These are phyloP conservation scores for Leccinum pachyderme DNA, from an alignment of 1,284 basidiomycete species.

Conservation along the genomic window DNA sequence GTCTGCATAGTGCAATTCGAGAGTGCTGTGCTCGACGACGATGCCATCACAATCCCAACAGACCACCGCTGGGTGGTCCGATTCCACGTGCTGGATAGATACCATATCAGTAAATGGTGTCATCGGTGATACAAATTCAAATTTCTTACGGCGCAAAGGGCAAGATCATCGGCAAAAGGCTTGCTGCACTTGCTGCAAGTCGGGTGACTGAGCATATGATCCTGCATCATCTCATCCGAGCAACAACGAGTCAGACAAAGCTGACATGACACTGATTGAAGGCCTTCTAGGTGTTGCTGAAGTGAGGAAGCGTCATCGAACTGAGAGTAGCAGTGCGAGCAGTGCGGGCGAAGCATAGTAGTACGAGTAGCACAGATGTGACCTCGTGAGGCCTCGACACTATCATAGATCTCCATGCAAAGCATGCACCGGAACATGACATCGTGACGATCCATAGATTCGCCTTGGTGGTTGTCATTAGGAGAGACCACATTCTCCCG, in stretches of 20 bases:
- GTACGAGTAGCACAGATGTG: constrained; percentile 21
- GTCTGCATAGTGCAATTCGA: constrained; percentile 27
- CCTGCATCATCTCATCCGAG: constrained; percentile 28
- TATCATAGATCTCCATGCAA: constrained; percentile 21
- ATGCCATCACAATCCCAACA: constrained; percentile 32
- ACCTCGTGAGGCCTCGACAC: constrained; percentile 1
- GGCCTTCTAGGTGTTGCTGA: constrained; percentile 19
- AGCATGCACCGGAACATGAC: constrained; percentile 13
- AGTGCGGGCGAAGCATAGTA: constrained; percentile 18
- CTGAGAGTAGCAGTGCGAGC: constrained; percentile 20
- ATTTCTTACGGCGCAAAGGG: constrained; percentile 25
- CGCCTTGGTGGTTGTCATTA: neutral
- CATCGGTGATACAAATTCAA: neutral
- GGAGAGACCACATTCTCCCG: neutral
- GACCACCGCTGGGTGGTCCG: constrained; percentile 26
- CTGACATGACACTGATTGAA: constrained; percentile 15
- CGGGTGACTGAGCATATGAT: constrained; percentile 28
- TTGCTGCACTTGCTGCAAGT: constrained; percentile 23
- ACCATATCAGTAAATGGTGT: neutral
- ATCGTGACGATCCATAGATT: neutral
- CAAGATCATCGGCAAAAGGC: constrained; percentile 20
- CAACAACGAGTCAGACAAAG: constrained; percentile 23
- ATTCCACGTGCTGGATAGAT: constrained; percentile 21
- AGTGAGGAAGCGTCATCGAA: constrained; percentile 23
- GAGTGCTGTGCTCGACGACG: constrained; percentile 21